Base-by-base conservation (phyloP, 140 eudicot genomes). In the Flaveria floridana region DNA sequence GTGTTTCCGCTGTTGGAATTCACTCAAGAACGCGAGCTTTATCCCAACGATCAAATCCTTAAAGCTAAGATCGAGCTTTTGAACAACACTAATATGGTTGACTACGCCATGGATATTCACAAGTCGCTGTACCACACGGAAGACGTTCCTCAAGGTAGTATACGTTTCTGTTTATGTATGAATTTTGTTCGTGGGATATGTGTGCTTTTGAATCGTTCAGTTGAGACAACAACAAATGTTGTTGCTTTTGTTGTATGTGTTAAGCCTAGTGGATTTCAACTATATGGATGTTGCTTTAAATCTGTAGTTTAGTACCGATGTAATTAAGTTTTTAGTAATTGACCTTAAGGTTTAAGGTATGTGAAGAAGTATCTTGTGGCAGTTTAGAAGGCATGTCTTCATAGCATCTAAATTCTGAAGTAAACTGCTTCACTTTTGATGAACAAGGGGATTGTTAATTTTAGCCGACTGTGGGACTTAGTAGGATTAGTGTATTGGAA, bases 21-120 rank as follows among this genome's bases (percentile, higher is more conserved):
- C 72, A 86, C 94, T 65, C 97, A 95, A 67, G 99, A 95, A 72
- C 81, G 89, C 37, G 87, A 81, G 11, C 72, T 88, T 37, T 87
- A 95, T 66, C 84, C 97, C 0, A 89, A 88, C 73, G 97, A 88
- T 28, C 87, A 84, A 46, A 87, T 94, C 30, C 78, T 95, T 20
- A 89, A 91, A 75, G 94, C 91, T 11, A 95, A 91, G 70, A 95
- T 95, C 52, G 90, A 88, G 86, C 96, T 95, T n/a, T 85, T 95
- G 25, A 95, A 95, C 82, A 82, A 91, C 63, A 95, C 99, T 16
- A 95, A 95, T 65, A 95, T 95, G 99, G 99, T 95, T 58, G 99
- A 94, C 59, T 94, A 91, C 70, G 99, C 99, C 73, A 94, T 94
- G 99, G 99, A 94, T 73, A 94, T 94, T 51, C 95, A 94, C 79